Percentiles rank a stretch among this genome's conserved stretches.
Conservation (phyloP, 257 asterid genomes). For the Scutellaria minor region DNA sequence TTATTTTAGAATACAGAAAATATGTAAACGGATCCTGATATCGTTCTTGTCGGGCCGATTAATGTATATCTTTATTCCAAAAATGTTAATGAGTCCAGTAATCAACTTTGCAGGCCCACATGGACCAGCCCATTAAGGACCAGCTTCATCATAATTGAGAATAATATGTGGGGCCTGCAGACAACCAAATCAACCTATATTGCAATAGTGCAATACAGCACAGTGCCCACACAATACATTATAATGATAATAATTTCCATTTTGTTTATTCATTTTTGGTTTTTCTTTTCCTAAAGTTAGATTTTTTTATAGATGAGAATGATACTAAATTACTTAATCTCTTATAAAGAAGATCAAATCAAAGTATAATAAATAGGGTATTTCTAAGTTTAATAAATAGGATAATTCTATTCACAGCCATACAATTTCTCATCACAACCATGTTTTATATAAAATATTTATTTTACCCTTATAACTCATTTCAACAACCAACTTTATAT, state of each 20-base stretch:
- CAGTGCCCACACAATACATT: background rate
- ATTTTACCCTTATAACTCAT: no score
- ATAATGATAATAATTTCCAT: background rate
- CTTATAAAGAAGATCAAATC: no score
- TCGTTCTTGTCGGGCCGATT: background rate
- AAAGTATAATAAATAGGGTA: no score
- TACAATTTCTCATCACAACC: no score
- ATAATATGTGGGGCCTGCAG: slow-evolving; percentile 24
- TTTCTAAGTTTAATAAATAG: no score
- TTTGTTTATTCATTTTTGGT: background rate
- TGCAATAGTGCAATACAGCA: slow-evolving; percentile 34
- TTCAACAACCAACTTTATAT: no score
- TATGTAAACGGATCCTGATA: background rate
- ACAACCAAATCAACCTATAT: slow-evolving; percentile 1
- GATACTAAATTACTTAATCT: no score
- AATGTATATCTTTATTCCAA: background rate
- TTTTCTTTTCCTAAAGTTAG: background rate
- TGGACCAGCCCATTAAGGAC: slow-evolving; percentile 29
- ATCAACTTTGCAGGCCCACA: background rate
- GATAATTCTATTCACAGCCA: no score
- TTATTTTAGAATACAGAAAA: background rate
- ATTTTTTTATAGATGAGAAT: background rate
- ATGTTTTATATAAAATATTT: no score
- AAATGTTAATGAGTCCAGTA: background rate
- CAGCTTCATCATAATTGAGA: background rate